phyloP scores from a whole-genome alignment of 2,329 filamentous ascomycete species.

The Cladosporium sp. region DNA sequence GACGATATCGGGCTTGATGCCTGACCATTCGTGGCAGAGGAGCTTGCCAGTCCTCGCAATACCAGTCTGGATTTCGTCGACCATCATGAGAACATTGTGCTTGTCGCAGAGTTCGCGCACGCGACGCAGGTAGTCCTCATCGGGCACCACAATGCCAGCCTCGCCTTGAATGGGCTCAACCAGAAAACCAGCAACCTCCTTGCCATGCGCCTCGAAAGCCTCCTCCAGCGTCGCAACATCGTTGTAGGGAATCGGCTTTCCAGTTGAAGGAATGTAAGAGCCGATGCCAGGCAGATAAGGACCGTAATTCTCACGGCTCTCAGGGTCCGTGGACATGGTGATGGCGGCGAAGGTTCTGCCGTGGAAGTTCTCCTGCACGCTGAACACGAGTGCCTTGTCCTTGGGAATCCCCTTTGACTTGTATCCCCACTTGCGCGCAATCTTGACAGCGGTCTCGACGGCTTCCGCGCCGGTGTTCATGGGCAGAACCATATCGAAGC shows the following conservation, averaged over 20 bases:
- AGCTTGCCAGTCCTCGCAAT: constrained; percentile 93
- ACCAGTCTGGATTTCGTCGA: constrained; percentile 97
- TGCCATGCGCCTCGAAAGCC: constrained; percentile 73
- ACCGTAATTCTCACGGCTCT: constrained; percentile 94
- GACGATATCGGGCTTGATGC: constrained; percentile 91
- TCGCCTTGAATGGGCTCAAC: constrained; percentile 97
- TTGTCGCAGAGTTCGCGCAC: constrained; percentile 85
- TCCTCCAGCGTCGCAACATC: constrained; percentile 74
- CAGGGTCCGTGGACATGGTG: constrained; percentile 89
- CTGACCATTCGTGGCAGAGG: constrained; percentile 90
- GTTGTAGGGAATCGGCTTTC: constrained; percentile 78
- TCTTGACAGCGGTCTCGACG: constrained; percentile 92
- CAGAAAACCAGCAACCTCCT: constrained; percentile 85
- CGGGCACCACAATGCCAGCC: constrained; percentile 91
- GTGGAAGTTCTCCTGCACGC: constrained; percentile 90
- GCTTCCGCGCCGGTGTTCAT: constrained; percentile 98
- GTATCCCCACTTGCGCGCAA: constrained; percentile 96
- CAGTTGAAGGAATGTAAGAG: constrained; percentile 68
- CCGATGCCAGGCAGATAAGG: constrained; percentile 90
- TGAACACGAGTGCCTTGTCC: constrained; percentile 78
- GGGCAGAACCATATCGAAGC: constrained; percentile 94
- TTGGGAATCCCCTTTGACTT: constrained; percentile 87
- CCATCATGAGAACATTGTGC: constrained; percentile 93
- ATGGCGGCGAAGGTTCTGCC: constrained; percentile 95
- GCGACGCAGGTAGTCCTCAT: constrained; percentile 77